Evolutionary conservation across 768 basidiomycete species (phyloP).

Genomic region (Pilatotrama ljubarskyi): DNA sequence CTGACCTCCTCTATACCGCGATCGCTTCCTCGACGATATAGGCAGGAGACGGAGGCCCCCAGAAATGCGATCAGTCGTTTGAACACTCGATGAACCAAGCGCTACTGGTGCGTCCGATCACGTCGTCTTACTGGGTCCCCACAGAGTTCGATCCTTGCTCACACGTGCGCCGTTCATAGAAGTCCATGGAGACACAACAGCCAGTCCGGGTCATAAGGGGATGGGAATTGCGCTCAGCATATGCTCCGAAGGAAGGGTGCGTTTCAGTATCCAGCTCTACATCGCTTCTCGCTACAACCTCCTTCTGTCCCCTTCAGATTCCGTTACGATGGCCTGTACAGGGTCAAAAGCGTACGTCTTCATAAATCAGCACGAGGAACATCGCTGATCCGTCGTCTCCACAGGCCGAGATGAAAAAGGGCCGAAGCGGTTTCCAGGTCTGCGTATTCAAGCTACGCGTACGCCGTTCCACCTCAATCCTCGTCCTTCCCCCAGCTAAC

Average conservation of each 20-base stretch:
- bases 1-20: not conserved
- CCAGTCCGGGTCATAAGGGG: constrained; percentile 19
- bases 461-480: not conserved
- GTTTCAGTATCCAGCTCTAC: not conserved
- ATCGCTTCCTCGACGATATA: not conserved
- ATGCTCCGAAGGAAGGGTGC: constrained; percentile 19
- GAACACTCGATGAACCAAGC: constrained; percentile 12
- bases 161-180: not conserved
- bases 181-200: constrained; percentile 7
- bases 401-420: constrained; percentile 13
- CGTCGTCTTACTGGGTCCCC: not conserved
- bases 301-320: not conserved
- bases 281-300: not conserved
- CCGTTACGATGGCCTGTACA: constrained; percentile 23
- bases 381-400: not conserved
- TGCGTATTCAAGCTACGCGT: constrained; percentile 15
- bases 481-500: too few relatives aligned
- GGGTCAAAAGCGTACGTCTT: constrained; percentile 4
- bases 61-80: constrained; percentile 12
- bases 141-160: too few relatives aligned
- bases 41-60: constrained; percentile 2
- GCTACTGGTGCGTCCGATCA: constrained; percentile 9
- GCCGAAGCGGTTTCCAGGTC: constrained; percentile 7
- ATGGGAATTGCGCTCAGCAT: constrained; percentile 5
- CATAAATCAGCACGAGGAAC: not conserved